phyloP scores from a whole-genome alignment of 176 grass and related monocot species.

The Avena insularis region DNA sequence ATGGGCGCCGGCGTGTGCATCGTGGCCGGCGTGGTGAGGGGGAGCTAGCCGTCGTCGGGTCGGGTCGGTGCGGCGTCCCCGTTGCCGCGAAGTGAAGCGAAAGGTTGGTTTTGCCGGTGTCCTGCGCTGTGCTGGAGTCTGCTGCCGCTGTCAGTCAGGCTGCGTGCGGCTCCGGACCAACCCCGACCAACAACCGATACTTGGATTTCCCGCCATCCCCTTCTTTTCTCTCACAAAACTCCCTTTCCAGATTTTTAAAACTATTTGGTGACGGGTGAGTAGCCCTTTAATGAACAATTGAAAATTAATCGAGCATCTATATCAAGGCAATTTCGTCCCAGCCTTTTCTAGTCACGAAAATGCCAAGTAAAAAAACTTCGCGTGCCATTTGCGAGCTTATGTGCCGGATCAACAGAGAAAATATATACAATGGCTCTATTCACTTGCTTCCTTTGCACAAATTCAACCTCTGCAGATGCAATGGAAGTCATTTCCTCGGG shows the following conservation, averaged over 20 bases:
- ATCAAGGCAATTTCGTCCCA: not conserved
- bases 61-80: slow-evolving; percentile 77
- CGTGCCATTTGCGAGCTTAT: too few species aligned
- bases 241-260: not conserved
- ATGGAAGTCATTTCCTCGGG: too few species aligned
- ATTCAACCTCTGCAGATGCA: not conserved
- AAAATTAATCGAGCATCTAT: not conserved
- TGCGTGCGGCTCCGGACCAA: slow-evolving; percentile 47
- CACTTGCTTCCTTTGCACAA: not conserved
- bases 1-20: slow-evolving; percentile 1
- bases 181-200: slow-evolving; percentile 58
- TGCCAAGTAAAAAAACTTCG: too few species aligned
- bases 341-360: too few species aligned
- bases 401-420: not conserved
- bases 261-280: not conserved
- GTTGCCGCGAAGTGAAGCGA: slow-evolving; percentile 98
- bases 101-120: slow-evolving; percentile 11
- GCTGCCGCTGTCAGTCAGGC: not conserved
- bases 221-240: not conserved
- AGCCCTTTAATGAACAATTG: not conserved
- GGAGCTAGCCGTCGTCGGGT: slow-evolving; percentile 30
- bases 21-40: slow-evolving; percentile 54
- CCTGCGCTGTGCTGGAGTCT: slow-evolving; percentile 29
- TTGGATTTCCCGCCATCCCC: slow-evolving; percentile 61
- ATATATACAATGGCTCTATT: not conserved